Evolutionary conservation across 345 rosid genomes (phyloP), one percentile per base, ranked within the genome.

Genomic region (Geranium rotundifolium): DNA sequence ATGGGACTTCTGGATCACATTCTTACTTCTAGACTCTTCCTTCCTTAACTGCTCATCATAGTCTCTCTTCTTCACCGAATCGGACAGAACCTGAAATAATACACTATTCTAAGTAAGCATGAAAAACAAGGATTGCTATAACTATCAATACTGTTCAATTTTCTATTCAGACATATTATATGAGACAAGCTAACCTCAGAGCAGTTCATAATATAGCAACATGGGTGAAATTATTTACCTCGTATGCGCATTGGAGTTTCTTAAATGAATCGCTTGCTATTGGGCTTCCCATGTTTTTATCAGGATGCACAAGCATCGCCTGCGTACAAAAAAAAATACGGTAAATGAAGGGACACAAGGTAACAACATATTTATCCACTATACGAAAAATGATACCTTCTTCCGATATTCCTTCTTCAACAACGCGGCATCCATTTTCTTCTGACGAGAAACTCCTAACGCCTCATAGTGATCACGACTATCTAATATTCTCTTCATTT

Each of bases 291-390:
- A 82, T 82, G 69, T 95, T 95, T 75, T 95, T 95, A 81, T 90
- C 99, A 6, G 99, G 99, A 85, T 95, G 99, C 61, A 95, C 99
- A 76, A 90, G 81, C 97, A 86, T 93, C 60, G 99, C 99, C 99
- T 93, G 67, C 70, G 74, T 2, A 74, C 17, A 34, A 57, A 63
- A 20, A 63, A 20, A 64, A 61, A 68, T 20, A 60, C 15, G 56
- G 8, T 34, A 65, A 57, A 12, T 34, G 12, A 57, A 58, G 19
- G 17, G 6, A 23, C 17, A 54, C 15, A 16, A 29, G 56, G 59
- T 17, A 56, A 55, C 62, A 34, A 60, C 54, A n/a, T 20, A 23
- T 2, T 20, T 31, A 54, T 17, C 46, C 55, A 46, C 60, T 37
- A 49, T 61, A 31, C 52, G 29, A 56, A 60, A 68, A 55, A 19